phyloP scores from a whole-genome alignment of 805 yeast species.

The Hemisphaericaspora nanyangensis region DNA sequence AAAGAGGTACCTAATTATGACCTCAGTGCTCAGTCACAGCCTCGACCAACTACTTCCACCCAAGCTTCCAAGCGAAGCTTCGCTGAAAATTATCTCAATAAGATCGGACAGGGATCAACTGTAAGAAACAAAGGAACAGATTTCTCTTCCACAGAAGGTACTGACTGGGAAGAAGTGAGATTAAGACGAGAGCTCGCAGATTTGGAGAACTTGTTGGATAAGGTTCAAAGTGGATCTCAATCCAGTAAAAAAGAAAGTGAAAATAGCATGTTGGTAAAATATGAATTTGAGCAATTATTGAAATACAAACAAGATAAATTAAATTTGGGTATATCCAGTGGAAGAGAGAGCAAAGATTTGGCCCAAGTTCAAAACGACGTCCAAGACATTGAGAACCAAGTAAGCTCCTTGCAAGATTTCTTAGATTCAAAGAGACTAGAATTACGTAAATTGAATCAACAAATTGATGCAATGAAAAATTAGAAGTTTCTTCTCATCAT shows the following conservation, averaged over 20 bases:
- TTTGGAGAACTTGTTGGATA: conserved; percentile 60
- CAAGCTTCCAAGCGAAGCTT: conserved; percentile 29
- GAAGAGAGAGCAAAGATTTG: conserved; percentile 29
- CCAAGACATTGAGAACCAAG: conserved; percentile 73
- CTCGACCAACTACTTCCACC: conserved; percentile 13
- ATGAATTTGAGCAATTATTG: conserved; percentile 79
- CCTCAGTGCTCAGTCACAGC: conserved; percentile 35
- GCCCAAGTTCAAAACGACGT: conserved; percentile 58
- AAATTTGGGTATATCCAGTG: conserved; percentile 11
- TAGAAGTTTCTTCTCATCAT: too few species aligned
- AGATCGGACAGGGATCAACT: conserved; percentile 50
- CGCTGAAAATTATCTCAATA: conserved; percentile 52
- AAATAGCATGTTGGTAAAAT: conserved; percentile 29
- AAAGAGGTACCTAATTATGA: conserved; percentile 78
- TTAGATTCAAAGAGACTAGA: conserved; percentile 59
- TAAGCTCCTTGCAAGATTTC: conserved; percentile 66
- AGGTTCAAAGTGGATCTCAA: conserved; percentile 35
- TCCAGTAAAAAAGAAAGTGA: conserved; percentile 17
- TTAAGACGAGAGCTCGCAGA: conserved; percentile 74
- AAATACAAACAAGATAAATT: conserved; percentile 70
- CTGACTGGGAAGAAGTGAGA: conserved; percentile 91
- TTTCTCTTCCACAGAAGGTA: conserved; percentile 66
- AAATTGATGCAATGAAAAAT: conserved; percentile 27
- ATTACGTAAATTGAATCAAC: conserved; percentile 44
- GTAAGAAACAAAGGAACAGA: conserved; percentile 54